Conservation (phyloP, 495 filamentous ascomycete species). For the Cetradonia linearis region DNA sequence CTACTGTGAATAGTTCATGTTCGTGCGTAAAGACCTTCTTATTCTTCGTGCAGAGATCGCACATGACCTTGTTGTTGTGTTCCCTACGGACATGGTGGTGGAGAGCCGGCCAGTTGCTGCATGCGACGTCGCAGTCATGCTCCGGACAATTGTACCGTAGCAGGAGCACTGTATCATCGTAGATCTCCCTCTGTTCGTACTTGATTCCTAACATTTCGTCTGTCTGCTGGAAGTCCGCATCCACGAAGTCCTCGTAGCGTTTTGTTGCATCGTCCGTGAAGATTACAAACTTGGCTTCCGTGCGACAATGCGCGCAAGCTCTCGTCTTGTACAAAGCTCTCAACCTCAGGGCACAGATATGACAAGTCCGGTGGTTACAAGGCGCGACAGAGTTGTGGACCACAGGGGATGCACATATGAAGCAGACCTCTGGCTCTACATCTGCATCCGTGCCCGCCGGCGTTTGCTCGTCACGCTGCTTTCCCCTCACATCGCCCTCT, state of each 20-base stretch:
- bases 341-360: conserved; percentile 84
- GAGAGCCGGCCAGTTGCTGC: conserved; percentile 84
- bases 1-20: conserved; percentile 81
- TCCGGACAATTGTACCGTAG: conserved; percentile 96
- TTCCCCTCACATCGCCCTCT: conserved; percentile 24
- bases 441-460: conserved; percentile 39
- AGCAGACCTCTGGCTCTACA: conserved; percentile 74
- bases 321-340: conserved; percentile 92
- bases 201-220: conserved; percentile 82
- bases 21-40: conserved; percentile 99
- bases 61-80: conserved; percentile 86
- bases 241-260: conserved; percentile 69
- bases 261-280: conserved; percentile 79
- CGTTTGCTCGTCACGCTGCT: conserved; percentile 21
- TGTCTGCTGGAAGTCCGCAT: conserved; percentile 56
- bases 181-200: conserved; percentile 78
- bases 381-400: conserved; percentile 77
- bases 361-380: conserved; percentile 91
- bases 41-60: conserved; percentile 85
- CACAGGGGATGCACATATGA: conserved; percentile 87
- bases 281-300: conserved; percentile 70
- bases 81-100: conserved; percentile 76
- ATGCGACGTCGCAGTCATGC: conserved; percentile 72
- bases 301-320: conserved; percentile 89
- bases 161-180: conserved; percentile 74